Evolutionary conservation across 768 basidiomycete species (phyloP), one percentile per base, ranked within the genome.

Genomic region (Leccinum aurantiacum): DNA sequence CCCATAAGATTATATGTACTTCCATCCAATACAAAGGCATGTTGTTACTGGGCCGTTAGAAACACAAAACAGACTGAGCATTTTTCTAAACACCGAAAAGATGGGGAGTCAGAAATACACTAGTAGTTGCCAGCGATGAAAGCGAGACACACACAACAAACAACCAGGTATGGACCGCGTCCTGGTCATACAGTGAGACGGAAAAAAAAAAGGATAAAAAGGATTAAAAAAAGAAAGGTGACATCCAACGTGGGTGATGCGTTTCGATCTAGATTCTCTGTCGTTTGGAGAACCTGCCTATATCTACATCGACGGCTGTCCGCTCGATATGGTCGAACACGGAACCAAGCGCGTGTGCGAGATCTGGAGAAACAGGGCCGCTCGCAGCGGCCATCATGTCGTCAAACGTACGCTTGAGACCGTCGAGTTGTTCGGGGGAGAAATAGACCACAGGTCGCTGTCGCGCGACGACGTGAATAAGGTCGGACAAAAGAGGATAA

Each of bases 281-380:
- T 50, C 71, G 72, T 56, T 73, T 73, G 25, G 65, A 60, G 7
- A 60, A 48, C 41, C 73, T 57, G 55, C 60, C 61, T 13, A 68
- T 44, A 51, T 73, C 71, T 35, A 70, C 46, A 6, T 74, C 72
- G 9, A 62, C 63, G 27, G 60, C 64, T 22, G 73, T 72, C 54
- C 68, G 69, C 48, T 74, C 72, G 57, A 74, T 74, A 33, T 74
- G 72, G 52, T 75, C 69, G 27, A 74, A 75, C 14, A 74, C 73
- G 13, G 74, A 65, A 10, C 72, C 74, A 10, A 74, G 63, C 4
- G 66, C 68, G n/a, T 68, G 71, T 10, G 72, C 72, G 19, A 75
- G 65, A 0, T 73, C 68, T 7, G 71, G 72, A 15, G 71, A 46
- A 3, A 75, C 70, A 1, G 72, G 71, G 1, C 72, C 73, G 44